Conservation (phyloP, 371 early-diverging fungal genomes). For the Apophysomyces sp. region DNA sequence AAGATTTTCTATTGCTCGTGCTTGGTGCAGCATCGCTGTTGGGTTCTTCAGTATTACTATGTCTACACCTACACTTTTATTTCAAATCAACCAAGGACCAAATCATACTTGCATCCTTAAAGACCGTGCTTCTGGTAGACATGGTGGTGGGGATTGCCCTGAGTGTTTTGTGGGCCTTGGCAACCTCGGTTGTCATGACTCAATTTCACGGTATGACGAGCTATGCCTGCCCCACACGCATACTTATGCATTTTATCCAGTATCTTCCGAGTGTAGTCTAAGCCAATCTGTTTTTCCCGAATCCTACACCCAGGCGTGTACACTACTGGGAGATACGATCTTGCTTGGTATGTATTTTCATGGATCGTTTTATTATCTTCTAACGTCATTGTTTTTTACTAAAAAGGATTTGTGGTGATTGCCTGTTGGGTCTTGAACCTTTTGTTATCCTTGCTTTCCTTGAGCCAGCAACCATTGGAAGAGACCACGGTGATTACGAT, state of each 20-base stretch:
- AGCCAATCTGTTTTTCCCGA: constrained; percentile 8
- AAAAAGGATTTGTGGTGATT: constrained; percentile 11
- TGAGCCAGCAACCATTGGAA: constrained; percentile 5
- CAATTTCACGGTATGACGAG: constrained; percentile 18
- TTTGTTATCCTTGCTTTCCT: constrained; percentile 7
- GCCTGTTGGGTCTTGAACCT: constrained; percentile 13
- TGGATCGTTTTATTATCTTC: no score
- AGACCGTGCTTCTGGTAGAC: constrained; percentile 11
- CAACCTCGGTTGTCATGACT: constrained; percentile 13
- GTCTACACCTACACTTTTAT: constrained; percentile 17
- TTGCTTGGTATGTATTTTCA: constrained; percentile 15
- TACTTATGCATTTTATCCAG: not conserved
- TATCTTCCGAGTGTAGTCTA: constrained; percentile 10
- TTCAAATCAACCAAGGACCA: constrained; percentile 9
- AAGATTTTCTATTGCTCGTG: constrained; percentile 24
- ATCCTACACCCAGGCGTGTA: constrained; percentile 11
- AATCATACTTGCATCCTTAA: constrained; percentile 4
- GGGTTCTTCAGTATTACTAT: constrained; percentile 19
- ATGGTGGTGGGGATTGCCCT: constrained; percentile 17
- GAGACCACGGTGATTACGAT: constrained; percentile 7
- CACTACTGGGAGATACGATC: constrained; percentile 7
- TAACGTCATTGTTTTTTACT: no score
- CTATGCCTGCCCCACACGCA: not conserved
- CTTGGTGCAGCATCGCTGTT: constrained; percentile 25
- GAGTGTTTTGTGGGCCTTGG: constrained; percentile 25